Conservation (phyloP, 148 eudicot genomes). For the Nyssa sinensis region DNA sequence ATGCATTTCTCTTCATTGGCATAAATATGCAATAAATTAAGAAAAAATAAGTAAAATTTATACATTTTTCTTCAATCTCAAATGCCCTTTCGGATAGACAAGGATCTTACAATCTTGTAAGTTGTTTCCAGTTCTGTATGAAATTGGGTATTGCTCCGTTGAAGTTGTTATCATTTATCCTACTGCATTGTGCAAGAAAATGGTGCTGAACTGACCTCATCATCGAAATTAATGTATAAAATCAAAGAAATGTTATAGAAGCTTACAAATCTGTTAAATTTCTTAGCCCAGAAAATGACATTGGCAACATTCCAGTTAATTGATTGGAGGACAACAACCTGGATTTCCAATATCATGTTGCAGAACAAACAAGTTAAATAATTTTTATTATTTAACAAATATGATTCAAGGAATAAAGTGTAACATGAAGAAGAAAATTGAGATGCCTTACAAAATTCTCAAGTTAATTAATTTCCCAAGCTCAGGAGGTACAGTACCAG, state of each 20-base stretch:
- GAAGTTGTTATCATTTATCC: slow-evolving; percentile 68
- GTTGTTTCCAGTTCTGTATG: slow-evolving; percentile 59
- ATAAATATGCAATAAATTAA: slow-evolving; percentile 5
- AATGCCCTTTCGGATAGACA: not conserved
- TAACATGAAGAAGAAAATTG: not conserved
- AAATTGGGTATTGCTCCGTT: slow-evolving; percentile 57
- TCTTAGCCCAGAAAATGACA: slow-evolving; percentile 41
- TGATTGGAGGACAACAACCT: slow-evolving; percentile 72
- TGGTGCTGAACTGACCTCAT: not conserved
- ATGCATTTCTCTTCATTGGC: slow-evolving; percentile 60
- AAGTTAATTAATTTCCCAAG: slow-evolving; percentile 51
- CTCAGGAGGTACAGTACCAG: slow-evolving; percentile 54
- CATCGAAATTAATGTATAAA: not conserved
- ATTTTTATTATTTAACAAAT: not conserved
- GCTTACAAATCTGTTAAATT: slow-evolving; percentile 67
- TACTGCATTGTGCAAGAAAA: slow-evolving; percentile 36
- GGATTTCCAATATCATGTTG: slow-evolving; percentile 13
- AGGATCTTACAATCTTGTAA: slow-evolving; percentile 57
- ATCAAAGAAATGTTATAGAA: slow-evolving; percentile 6
- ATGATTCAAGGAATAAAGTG: not conserved
- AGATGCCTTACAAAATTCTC: slow-evolving; percentile 45
- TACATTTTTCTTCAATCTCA: not conserved
- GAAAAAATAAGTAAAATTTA: not conserved
- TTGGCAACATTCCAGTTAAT: slow-evolving; percentile 57
- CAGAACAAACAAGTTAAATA: slow-evolving; percentile 9